phyloP scores from a whole-genome alignment of 1,284 basidiomycete genomes.

The Ceratobasidium sp. region DNA sequence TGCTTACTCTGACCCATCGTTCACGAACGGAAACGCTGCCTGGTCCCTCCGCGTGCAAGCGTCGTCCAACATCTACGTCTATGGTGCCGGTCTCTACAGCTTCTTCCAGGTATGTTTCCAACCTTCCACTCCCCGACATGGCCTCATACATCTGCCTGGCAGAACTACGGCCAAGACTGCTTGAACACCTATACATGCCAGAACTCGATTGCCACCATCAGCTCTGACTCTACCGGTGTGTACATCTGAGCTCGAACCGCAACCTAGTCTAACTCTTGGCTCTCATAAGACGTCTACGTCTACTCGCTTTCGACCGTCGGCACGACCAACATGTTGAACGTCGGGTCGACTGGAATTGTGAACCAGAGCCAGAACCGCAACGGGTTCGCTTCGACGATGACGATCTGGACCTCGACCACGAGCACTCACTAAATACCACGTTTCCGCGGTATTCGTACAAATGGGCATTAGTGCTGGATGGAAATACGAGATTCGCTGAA shows the following conservation, averaged over 20 bases:
- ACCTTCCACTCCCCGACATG: neutral
- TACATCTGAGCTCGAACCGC: slow-evolving; percentile 54
- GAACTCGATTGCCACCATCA: slow-evolving; percentile 70
- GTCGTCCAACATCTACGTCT: slow-evolving; percentile 73
- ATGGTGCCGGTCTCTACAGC: slow-evolving; percentile 77
- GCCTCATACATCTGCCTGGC: neutral
- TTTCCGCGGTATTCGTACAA: neutral
- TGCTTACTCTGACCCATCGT: slow-evolving; percentile 69
- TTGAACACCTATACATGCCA: slow-evolving; percentile 67
- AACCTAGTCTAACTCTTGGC: neutral
- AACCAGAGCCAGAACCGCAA: slow-evolving; percentile 66
- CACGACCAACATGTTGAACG: slow-evolving; percentile 69
- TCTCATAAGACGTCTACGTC: slow-evolving; percentile 61
- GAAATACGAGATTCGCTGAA: neutral
- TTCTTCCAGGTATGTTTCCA: slow-evolving; percentile 69
- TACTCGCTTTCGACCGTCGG: slow-evolving; percentile 76
- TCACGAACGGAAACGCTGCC: slow-evolving; percentile 62
- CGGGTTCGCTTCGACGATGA: slow-evolving; percentile 57
- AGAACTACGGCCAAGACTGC: slow-evolving; percentile 61
- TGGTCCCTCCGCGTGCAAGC: slow-evolving; percentile 72
- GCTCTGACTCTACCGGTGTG: slow-evolving; percentile 62
- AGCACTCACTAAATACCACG: slow-evolving; percentile 42
- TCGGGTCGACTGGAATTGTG: slow-evolving; percentile 66
- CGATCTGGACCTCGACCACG: slow-evolving; percentile 48
- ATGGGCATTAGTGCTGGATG: neutral